These are phyloP conservation scores for Saksenaea vasiformis DNA, from an alignment of 371 early-diverging fungal genomes.

Conservation along the genomic window DNA sequence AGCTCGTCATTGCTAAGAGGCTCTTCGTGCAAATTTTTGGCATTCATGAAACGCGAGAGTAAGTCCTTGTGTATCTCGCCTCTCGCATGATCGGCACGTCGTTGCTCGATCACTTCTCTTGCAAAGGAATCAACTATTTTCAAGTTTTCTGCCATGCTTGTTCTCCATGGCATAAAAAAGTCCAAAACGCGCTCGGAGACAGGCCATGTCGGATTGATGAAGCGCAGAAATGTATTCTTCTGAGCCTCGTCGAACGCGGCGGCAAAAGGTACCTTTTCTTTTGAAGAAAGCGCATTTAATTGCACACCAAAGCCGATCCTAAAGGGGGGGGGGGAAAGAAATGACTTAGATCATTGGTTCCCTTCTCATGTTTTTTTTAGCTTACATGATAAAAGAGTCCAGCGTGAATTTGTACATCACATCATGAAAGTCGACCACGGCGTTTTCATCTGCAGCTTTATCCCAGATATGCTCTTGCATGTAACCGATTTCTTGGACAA, in stretches of 20 bases:
- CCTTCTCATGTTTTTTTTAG: no score
- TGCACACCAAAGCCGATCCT: slow-evolving; percentile 53
- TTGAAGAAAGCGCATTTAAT: slow-evolving; percentile 26
- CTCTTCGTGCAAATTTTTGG: slow-evolving; percentile 48
- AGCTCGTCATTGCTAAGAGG: slow-evolving; percentile 48
- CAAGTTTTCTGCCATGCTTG: slow-evolving; percentile 40
- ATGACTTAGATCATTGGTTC: neutral
- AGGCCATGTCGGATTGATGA: slow-evolving; percentile 46
- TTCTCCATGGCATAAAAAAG: slow-evolving; percentile 17
- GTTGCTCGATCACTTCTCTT: slow-evolving; percentile 38
- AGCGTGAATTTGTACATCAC: slow-evolving; percentile 55
- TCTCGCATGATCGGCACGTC: slow-evolving; percentile 27
- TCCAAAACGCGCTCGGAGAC: slow-evolving; percentile 23
- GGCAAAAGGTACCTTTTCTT: slow-evolving; percentile 54
- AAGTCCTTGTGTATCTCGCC: slow-evolving; percentile 49
- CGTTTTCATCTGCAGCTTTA: slow-evolving; percentile 29
- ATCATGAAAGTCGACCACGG: slow-evolving; percentile 47
- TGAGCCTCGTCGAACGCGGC: slow-evolving; percentile 59
- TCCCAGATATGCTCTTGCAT: slow-evolving; percentile 37
- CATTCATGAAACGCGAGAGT: slow-evolving; percentile 60
- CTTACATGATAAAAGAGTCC: slow-evolving; percentile 60
- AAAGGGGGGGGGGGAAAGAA: no score
- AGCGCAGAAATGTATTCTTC: slow-evolving; percentile 29
- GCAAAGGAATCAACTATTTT: slow-evolving; percentile 52
- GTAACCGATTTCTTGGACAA: slow-evolving; percentile 45